phyloP scores from a whole-genome alignment of 345 rosid species.

The Eucalyptus viminalis region DNA sequence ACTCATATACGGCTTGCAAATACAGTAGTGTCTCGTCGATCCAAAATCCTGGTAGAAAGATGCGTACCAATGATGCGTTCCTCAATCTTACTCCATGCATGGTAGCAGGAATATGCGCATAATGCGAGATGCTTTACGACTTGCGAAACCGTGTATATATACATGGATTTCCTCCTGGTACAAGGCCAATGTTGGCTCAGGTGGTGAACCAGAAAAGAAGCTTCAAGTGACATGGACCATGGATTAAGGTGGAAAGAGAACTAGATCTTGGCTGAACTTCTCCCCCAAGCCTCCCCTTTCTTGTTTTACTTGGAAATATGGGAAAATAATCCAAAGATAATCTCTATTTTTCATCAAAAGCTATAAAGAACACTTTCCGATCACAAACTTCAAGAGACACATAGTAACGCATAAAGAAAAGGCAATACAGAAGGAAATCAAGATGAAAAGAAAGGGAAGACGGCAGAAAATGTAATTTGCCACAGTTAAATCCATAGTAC shows the following conservation, averaged over 20 bases:
- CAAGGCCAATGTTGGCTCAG: neutral
- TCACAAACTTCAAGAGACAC: neutral
- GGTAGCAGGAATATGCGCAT: neutral
- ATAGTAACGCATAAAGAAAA: neutral
- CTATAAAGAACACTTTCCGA: neutral
- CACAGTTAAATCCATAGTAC: neutral
- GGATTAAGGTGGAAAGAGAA: neutral
- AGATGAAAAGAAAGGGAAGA: neutral
- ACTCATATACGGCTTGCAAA: neutral
- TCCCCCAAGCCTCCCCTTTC: neutral
- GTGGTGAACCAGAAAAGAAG: neutral
- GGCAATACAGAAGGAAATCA: neutral
- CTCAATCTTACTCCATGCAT: neutral
- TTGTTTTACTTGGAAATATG: neutral
- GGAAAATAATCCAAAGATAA: neutral
- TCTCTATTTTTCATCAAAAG: neutral
- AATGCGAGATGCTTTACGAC: neutral
- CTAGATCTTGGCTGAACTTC: conserved; percentile 5
- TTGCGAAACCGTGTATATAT: neutral
- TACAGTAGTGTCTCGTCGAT: neutral
- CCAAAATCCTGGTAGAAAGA: neutral
- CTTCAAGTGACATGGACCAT: neutral
- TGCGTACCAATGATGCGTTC: neutral
- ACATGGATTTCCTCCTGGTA: neutral
- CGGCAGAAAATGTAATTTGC: neutral